Base-by-base conservation (phyloP, 2,329 filamentous ascomycete species). In the Tricladium varicosporioides region DNA sequence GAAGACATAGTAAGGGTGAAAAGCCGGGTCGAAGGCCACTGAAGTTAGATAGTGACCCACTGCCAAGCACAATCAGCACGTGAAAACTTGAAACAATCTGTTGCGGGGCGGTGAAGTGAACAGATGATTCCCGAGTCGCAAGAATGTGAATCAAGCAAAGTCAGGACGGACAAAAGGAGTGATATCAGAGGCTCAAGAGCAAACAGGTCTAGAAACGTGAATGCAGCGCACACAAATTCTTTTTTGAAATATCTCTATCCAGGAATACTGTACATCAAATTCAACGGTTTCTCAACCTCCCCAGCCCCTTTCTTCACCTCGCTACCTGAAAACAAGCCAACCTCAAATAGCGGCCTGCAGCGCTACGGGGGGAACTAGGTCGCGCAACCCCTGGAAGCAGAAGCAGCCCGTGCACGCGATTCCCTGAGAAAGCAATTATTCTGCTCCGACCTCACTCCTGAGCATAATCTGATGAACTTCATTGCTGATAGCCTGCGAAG, bases 391-490 rank as follows among this genome's bases (percentile, higher is more conserved):
- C 22, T 44, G 42, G 18, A 18, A 44, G 42, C 42, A 18, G 10
- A 16, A 14, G 9, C 18, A 16, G 27, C 18, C 45, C 45, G 40
- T 22, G 19, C 18, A 45, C 50, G 50, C 50, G 50, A 52, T 27
- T 27, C 22, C 22, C 43, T 18, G 49, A 5, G 27, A 44, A 22
- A 44, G 49, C 19, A 53, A 53, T 53, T 47, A 36, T 47, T 47
- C 51, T 47, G n/a, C 33, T 27, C 16, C 46, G 22, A 48, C 46
- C 11, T 32, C 16, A 48, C 46, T 48, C 46, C 46, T 48, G 46
- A 22, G 5, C 15, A 15, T 27, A 27, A 22, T 31, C 22, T 19
- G 22, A 48, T 48, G 46, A 46, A 48, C 46, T 18, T 48, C 46
- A 27, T 18, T 48, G 16, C 11, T 27, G 27, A 44, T 51, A 42